Base-by-base conservation (phyloP, 139 green algal genomes). In the Micractinium sp. region DNA sequence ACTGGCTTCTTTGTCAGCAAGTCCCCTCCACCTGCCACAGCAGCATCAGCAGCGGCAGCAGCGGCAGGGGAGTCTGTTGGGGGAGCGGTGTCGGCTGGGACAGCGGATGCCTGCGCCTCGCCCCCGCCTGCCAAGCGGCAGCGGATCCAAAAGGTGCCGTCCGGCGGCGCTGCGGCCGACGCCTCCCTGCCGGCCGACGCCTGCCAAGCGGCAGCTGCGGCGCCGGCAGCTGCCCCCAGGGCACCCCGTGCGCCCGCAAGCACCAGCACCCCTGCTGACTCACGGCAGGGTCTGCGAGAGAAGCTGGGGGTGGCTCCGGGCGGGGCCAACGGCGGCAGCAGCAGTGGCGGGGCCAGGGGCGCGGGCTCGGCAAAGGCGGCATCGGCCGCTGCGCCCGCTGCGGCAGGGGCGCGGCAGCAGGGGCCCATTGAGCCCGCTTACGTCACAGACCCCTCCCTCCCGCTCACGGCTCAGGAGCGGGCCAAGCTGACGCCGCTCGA, bases 401-500 rank as follows among this genome's bases (percentile, higher is more conserved):
- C 27, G 27, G 78, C 78, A 3, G 74, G 78, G 63, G 27, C 63
- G 74, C 76, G 33, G 86, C n/a, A 35, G 41, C 41, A 41, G 56
- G 41, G 18, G 41, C 74, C 47, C 41, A 67, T 84, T 3, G 78
- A 84, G 78, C 78, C 74, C 0, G 15, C 74, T 9, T 80, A 53
- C 20, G 74, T 80, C 29, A 53, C 74, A 29, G 74, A 80, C 74
- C 74, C 74, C 74, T 80, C 74, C 74, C 78, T 67, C 22, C 36
- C 25, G 18, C 23, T 14, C 53, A 38, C 23, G 36, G 67, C 35
- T 19, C 67, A 22, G 60, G 18, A 61, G 60, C 27, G 35, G 15
- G 20, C 25, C 71, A 96, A 97, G 85, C 92, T 94, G 35, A 97
- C 96, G 0, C 96, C 96, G 20, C 89, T 98, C 56, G 95, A 97